phyloP scores from a whole-genome alignment of 768 basidiomycete species.

The Symmetrospora coprosmae region DNA sequence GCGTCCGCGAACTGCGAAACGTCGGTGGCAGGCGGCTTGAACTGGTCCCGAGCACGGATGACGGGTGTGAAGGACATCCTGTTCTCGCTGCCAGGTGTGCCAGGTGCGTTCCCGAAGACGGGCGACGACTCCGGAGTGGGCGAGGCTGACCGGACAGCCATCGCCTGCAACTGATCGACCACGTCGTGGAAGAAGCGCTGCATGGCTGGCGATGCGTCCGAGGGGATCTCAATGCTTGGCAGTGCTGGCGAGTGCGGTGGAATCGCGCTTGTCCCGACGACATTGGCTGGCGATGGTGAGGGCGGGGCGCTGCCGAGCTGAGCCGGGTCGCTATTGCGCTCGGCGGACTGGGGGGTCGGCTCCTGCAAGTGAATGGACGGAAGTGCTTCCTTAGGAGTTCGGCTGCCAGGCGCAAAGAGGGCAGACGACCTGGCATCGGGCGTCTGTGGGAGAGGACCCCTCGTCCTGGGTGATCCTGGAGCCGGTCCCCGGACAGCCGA shows the following conservation, averaged over 20 bases:
- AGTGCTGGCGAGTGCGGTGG: slow-evolving; percentile 32
- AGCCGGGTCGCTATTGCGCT: background rate
- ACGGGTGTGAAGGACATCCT: slow-evolving; percentile 13
- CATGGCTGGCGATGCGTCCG: slow-evolving; percentile 58
- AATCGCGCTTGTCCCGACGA: background rate
- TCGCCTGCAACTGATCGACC: slow-evolving; percentile 41
- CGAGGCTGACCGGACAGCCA: slow-evolving; percentile 27
- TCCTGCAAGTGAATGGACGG: slow-evolving; percentile 34
- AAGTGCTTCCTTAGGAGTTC: slow-evolving; percentile 13
- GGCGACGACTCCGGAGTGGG: slow-evolving; percentile 19
- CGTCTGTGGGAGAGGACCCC: slow-evolving; percentile 18
- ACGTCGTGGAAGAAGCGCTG: slow-evolving; percentile 70
- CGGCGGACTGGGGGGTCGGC: background rate
- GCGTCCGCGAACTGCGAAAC: slow-evolving; percentile 32
- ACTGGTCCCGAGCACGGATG: slow-evolving; percentile 10
- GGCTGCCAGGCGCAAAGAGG: background rate
- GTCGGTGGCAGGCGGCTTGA: background rate
- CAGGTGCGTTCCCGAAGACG: slow-evolving; percentile 10
- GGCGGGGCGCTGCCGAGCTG: slow-evolving; percentile 20
- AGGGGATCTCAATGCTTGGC: slow-evolving; percentile 48
- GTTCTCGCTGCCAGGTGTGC: slow-evolving; percentile 4
- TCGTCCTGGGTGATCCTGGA: slow-evolving; percentile 33
- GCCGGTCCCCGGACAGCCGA: background rate
- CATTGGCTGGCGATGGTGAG: slow-evolving; percentile 16
- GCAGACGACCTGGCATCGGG: background rate